Evolutionary conservation across 805 yeast species (phyloP).

Genomic region (Naumovozyma dairenensis): DNA sequence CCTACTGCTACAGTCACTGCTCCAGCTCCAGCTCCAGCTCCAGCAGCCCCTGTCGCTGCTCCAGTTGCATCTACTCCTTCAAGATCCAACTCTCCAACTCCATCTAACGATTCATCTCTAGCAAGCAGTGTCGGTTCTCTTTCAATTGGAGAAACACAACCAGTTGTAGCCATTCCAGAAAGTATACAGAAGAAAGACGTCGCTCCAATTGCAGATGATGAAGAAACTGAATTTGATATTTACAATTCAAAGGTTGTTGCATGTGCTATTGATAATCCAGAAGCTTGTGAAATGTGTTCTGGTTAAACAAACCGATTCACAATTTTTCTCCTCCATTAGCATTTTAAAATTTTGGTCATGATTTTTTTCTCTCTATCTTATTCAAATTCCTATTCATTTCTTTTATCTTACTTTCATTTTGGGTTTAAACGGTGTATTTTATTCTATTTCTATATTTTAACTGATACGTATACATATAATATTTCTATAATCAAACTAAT

Average conservation of each 20-base stretch:
- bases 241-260: slow-evolving; percentile 90
- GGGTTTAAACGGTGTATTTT: background rate
- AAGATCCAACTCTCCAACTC: slow-evolving; percentile 29
- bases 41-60: slow-evolving; percentile 7
- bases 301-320: slow-evolving; percentile 51
- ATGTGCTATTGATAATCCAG: slow-evolving; percentile 95
- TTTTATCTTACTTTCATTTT: background rate
- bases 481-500: no score
- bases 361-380: slow-evolving; percentile 2
- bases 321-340: no score
- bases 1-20: slow-evolving; percentile 1
- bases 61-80: slow-evolving; percentile 5
- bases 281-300: slow-evolving; percentile 97
- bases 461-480: no score
- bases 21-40: slow-evolving; percentile 6
- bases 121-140: slow-evolving; percentile 35
- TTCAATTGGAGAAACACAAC: slow-evolving; percentile 27
- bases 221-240: slow-evolving; percentile 60
- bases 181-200: slow-evolving; percentile 31
- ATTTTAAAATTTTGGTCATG: slow-evolving; percentile 3
- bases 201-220: slow-evolving; percentile 30
- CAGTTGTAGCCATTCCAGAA: slow-evolving; percentile 18
- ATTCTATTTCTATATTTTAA: background rate
- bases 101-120: slow-evolving; percentile 17
- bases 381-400: no score